Conservation (phyloP, 139 green algal genomes). For the Picochlorum sp. region DNA sequence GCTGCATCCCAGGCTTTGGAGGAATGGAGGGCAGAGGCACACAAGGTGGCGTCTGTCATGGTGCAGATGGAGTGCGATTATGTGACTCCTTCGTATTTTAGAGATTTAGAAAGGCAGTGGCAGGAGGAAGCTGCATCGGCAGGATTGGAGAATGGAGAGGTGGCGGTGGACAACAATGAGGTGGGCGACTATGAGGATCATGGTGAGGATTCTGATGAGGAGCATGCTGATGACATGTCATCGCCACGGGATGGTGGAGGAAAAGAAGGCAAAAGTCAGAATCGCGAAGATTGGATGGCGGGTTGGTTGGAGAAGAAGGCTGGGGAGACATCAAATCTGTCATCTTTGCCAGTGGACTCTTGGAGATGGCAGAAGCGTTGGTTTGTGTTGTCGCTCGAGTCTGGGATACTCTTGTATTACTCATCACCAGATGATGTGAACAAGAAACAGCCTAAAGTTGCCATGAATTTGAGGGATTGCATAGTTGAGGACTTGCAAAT, state of each 20-base stretch:
- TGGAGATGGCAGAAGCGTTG: slow-evolving; percentile 41
- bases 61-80: slow-evolving; percentile 86
- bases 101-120: slow-evolving; percentile 40
- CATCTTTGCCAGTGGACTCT: slow-evolving; percentile 33
- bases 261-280: neutral
- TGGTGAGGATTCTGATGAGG: slow-evolving; percentile 15
- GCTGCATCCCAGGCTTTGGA: slow-evolving; percentile 61
- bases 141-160: slow-evolving; percentile 13
- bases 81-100: slow-evolving; percentile 79
- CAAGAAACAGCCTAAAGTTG: slow-evolving; percentile 41
- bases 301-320: slow-evolving; percentile 59
- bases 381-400: slow-evolving; percentile 58
- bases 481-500: slow-evolving; percentile 75
- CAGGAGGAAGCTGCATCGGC: slow-evolving; percentile 10
- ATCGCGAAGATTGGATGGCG: slow-evolving; percentile 24
- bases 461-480: slow-evolving; percentile 62
- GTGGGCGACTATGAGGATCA: neutral
- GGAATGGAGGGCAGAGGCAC: slow-evolving; percentile 49
- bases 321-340: slow-evolving; percentile 39
- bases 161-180: slow-evolving; percentile 13
- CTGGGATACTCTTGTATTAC: slow-evolving; percentile 84
- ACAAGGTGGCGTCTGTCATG: slow-evolving; percentile 59
- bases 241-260: neutral
- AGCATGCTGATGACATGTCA: neutral
- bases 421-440: slow-evolving; percentile 70